Base-by-base conservation (phyloP, 73 alveolate genomes). In the Blepharisma stoltei region DNA sequence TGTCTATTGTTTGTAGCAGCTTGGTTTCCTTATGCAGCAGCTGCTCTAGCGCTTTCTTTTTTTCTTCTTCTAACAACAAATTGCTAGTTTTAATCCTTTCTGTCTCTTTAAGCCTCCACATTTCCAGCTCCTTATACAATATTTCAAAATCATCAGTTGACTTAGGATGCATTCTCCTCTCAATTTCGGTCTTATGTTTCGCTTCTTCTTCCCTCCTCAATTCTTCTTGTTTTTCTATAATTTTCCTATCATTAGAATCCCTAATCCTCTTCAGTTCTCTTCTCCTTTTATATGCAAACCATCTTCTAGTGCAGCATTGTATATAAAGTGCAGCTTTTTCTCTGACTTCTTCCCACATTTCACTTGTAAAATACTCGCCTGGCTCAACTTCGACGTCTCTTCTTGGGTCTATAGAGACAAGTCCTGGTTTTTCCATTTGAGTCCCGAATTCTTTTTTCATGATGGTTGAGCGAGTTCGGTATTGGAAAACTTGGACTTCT, bases 111-210 rank as follows among this genome's bases (percentile, higher is more conserved):
- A 93, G 88, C 65, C 97, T 89, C 98, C 98, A 95, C 6, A 70
- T 86, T 77, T 97, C 99, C 46, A 97, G 90, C 85, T 97, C 99
- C 47, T 94, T 94, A 88, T 94, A 95, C 70, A 97, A 89, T 53
- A 95, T 94, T 70, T 89, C 91, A 75, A 97, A 97, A 83, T 96
- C 99, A 76, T 94, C 97, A 54, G 90, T 86, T 20, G 98, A 92
- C 84, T 93, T 95, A 0, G 99, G 99, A 82, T 97, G 99, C 93
- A 97, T 95, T 71, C 99, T 84, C 45, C 99, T 80, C 90, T 96
- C 99, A 6, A 97, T 97, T 87, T 97, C 99, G 70, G 91, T 91
- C 71, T 97, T 95, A 91, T 96, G 98, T 76, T 92, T 94, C 60
- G 84, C 88, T 65, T 97, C 99, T 60, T 95, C 99, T 88, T 97